Evolutionary conservation across 2,329 filamentous ascomycete genomes (phyloP), one percentile per base, ranked within the genome.

Genomic region (Alternaria atra): DNA sequence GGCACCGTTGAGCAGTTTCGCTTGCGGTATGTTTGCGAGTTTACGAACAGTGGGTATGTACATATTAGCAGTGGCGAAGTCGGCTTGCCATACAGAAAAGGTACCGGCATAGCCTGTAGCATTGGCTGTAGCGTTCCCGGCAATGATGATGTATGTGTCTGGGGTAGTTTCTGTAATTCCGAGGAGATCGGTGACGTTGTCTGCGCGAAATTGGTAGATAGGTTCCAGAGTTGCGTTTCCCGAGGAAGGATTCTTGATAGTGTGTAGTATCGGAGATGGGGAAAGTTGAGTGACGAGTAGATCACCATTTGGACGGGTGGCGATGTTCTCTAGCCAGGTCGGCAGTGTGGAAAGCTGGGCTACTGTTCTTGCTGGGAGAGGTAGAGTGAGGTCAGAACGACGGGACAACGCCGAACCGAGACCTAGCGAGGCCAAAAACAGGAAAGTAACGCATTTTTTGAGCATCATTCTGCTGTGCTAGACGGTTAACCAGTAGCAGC

Each of bases 251-350:
- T 30, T 46, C n/a, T 30, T 32, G 43, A 46, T 30, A 15, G 43
- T 46, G 27, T 46, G 30, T 5, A 46, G 43, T 20, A 46, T 30
- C 15, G 43, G 43, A 13, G 10, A 6, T 17, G 43, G 43, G 30
- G 43, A 15, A 1, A 46, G n/a, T 46, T 30, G 27, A 2, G 43
- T 46, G 15, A 46, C 55, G 15, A 64, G 54, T 2, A 64, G 51
- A 30, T 61, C 58, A 15, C 61, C 61, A 25, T 64, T 61, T 6
- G 46, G 29, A 6, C 58, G 57, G 4, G 58, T 55, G 25, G 46
- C 58, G 2, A 64, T 54, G 23, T 64, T 61, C 25, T 64, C 61
- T 5, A 64, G 50, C 61, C 61, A 64, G 27, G 53, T 58, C 8
- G 56, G 52, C 3, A n/a, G 13, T 1, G 37, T 44, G 13, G 48